Base-by-base conservation (phyloP, 1,284 basidiomycete genomes). In the Rhodotorula sp. region DNA sequence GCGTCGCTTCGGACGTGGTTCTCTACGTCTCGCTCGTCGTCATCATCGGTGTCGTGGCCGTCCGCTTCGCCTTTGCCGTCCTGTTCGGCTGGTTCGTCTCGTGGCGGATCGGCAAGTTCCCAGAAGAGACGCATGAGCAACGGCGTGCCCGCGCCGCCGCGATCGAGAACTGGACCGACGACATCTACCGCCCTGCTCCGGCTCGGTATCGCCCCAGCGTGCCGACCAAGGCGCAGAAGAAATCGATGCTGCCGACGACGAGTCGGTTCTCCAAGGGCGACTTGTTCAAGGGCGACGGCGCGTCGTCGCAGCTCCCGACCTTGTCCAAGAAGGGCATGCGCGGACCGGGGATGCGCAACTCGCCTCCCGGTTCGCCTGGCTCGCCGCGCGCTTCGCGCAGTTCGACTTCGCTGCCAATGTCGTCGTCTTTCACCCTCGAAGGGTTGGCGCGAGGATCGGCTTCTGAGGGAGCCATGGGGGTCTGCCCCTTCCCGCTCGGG, bases 51-150 rank as follows among this genome's bases (percentile, higher is more conserved):
- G 95, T 97, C 70, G 95, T 99, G 68, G 85, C 87, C 67, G 95
- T 97, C 82, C 93, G 94, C 73, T 99, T 98, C 84, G 84, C 87
- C 77, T 95, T 99, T 93, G 95, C 97, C 56, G 91, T 98, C 78
- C 85, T 93, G 80, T 99, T 99, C 82, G 87, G 91, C 55, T 99
- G 95, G 95, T 99, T 97, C 86, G 88, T 93, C 80, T 93, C 91
- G 31, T 94, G 91, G 90, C 88, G 88, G 79, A 85, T 99, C 56
- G 95, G 95, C 64, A 91, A 92, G 77, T 99, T 97, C 85, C 89
- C 90, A 76, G 87, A 88, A 65, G 97, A 99, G 83, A 92, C 93
- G 49, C 94, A 95, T 81, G 90, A 93, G 79, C 88, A 98, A 80
- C 87, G 95, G n/a, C 94, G 93, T 89, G 88, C 89, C 76, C 89